Conservation (phyloP, 148 eudicot species). For the Beta vulgaris region DNA sequence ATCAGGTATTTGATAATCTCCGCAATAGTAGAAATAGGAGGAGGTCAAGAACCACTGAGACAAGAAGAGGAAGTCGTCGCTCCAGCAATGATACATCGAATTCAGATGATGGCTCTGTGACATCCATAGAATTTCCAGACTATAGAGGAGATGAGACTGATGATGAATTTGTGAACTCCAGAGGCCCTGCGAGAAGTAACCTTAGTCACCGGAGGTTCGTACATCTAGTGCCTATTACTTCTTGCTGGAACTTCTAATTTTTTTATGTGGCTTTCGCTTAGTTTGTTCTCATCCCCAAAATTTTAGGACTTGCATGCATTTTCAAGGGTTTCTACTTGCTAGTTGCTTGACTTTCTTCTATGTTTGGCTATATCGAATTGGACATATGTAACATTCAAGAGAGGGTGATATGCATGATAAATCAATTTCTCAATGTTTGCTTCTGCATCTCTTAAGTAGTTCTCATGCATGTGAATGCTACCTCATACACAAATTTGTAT, state of each 20-base stretch:
- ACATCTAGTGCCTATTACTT: not conserved
- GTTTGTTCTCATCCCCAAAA: conserved; percentile 2
- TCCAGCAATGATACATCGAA: conserved; percentile 67
- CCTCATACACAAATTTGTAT: not conserved
- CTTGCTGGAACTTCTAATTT: not conserved
- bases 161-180: conserved; percentile 53
- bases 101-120: conserved; percentile 92
- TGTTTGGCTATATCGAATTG: not conserved
- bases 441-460: not conserved
- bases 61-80: conserved; percentile 67
- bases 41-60: conserved; percentile 53
- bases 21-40: conserved; percentile 81
- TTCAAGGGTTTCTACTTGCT: not conserved
- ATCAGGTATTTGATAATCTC: conserved; percentile 86
- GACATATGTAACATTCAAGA: not conserved
- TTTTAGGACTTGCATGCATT: not conserved
- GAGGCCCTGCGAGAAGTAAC: conserved; percentile 48
- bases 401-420: not conserved
- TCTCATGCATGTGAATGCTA: not conserved
- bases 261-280: not conserved
- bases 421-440: conserved; percentile 3
- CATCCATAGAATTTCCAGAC: conserved; percentile 69
- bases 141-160: conserved; percentile 64
- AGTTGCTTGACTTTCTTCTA: no score
- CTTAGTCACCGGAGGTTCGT: conserved; percentile 64